These are phyloP conservation scores for Cladosporium phlei DNA, from an alignment of 2,329 filamentous ascomycete species.

Conservation along the genomic window DNA sequence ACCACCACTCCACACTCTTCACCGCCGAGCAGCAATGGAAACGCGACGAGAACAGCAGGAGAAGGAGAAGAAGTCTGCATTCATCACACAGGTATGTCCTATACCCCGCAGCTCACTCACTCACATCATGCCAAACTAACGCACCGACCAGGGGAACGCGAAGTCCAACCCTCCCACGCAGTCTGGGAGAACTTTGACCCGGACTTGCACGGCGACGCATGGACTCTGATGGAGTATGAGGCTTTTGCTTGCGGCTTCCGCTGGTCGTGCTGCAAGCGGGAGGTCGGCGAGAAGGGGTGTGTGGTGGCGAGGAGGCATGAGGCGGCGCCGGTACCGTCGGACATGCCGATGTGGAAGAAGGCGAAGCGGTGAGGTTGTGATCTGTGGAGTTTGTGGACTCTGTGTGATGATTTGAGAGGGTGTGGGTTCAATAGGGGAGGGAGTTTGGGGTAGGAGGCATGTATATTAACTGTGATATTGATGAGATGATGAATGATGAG, in stretches of 20 bases:
- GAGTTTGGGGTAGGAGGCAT: too few relatives aligned
- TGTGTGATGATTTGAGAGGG: neutral
- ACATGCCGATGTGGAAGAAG: conserved; percentile 5
- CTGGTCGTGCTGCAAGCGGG: conserved; percentile 5
- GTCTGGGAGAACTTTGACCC: conserved; percentile 8
- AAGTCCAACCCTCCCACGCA: neutral
- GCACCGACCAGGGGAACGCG: neutral
- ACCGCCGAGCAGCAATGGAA: too few relatives aligned
- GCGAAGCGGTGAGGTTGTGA: neutral
- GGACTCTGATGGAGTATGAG: conserved; percentile 10
- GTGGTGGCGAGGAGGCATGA: conserved; percentile 5
- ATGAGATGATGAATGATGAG: too few relatives aligned
- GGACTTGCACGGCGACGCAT: neutral
- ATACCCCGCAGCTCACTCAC: neutral
- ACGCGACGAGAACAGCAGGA: too few relatives aligned
- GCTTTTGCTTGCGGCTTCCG: neutral
- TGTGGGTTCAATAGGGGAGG: too few relatives aligned
- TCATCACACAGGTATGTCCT: neutral
- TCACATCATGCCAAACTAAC: neutral
- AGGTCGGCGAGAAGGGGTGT: neutral
- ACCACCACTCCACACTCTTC: neutral
- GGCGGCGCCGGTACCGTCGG: conserved; percentile 5
- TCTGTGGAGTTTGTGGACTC: neutral
- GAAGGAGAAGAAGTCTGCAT: neutral
- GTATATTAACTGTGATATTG: too few relatives aligned